phyloP scores from a whole-genome alignment of 192 early-diverging fungal species.

The Backusella westeae region DNA sequence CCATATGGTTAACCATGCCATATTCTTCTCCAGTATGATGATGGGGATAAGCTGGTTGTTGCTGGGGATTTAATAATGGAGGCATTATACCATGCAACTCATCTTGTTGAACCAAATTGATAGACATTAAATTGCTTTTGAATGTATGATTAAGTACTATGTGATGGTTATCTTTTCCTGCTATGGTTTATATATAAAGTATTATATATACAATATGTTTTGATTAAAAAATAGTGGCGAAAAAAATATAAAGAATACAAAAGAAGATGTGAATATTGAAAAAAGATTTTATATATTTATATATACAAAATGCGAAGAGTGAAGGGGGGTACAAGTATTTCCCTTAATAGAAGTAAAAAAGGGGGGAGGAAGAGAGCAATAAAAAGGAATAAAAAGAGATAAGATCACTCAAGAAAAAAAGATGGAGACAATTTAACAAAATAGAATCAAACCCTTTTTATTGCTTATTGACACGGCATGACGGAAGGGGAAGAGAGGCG shows the following conservation, averaged over 20 bases:
- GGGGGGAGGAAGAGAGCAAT: neutral
- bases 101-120: conserved; percentile 15
- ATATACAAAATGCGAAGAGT: conserved; percentile 4
- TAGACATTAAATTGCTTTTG: neutral
- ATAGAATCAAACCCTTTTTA: conserved; percentile 13
- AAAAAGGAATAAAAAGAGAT: conserved; percentile 4
- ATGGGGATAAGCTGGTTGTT: neutral
- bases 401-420: neutral
- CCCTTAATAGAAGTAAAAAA: conserved; percentile 7
- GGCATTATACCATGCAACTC: conserved; percentile 15
- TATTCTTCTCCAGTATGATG: conserved; percentile 11
- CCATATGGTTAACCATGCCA: neutral
- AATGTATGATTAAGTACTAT: neutral
- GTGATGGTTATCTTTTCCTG: neutral
- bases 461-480: conserved; percentile 15
- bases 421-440: conserved; percentile 4
- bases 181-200: neutral
- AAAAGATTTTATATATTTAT: neutral
- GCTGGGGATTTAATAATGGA: neutral
- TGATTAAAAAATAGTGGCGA: neutral
- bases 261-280: conserved; percentile 6
- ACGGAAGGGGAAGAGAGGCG: conserved; percentile 15
- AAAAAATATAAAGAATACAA: conserved; percentile 10
- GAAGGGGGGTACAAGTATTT: neutral
- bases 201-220: neutral